Conservation (phyloP, 306 rosid genomes). For the Fragaria nilgerrensis region DNA sequence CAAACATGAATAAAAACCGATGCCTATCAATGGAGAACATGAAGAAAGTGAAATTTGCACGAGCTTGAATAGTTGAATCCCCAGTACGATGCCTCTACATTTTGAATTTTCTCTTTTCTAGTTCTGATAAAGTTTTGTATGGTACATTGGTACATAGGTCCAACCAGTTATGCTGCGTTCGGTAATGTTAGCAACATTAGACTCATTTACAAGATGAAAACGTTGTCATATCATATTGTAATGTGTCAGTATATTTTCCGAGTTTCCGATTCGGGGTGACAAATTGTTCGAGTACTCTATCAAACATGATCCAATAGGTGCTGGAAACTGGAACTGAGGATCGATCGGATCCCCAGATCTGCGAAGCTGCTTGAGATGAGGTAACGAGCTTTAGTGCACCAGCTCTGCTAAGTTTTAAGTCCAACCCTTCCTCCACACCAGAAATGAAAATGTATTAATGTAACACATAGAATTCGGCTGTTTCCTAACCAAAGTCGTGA, state of each 20-base stretch:
- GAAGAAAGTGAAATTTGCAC: background rate
- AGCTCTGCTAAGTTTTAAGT: background rate
- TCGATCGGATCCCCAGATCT: background rate
- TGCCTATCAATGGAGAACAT: background rate
- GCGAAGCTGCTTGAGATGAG: background rate
- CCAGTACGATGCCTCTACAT: background rate
- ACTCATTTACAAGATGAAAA: background rate
- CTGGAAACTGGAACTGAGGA: background rate
- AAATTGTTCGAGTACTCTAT: background rate
- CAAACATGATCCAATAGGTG: background rate
- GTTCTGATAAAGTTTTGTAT: background rate
- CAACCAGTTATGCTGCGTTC: background rate
- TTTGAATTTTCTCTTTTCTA: background rate
- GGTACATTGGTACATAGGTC: background rate
- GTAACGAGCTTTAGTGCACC: background rate
- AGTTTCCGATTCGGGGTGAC: background rate
- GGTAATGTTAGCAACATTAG: background rate
- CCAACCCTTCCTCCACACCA: too few relatives aligned
- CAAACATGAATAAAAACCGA: background rate
- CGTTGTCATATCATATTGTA: background rate
- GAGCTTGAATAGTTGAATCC: background rate
- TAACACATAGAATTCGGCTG: background rate
- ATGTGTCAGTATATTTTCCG: background rate
- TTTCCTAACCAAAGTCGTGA: background rate
- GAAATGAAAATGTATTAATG: background rate